Evolutionary conservation across 2,329 filamentous ascomycete species (phyloP).

Genomic region (Fusarium sacchari): DNA sequence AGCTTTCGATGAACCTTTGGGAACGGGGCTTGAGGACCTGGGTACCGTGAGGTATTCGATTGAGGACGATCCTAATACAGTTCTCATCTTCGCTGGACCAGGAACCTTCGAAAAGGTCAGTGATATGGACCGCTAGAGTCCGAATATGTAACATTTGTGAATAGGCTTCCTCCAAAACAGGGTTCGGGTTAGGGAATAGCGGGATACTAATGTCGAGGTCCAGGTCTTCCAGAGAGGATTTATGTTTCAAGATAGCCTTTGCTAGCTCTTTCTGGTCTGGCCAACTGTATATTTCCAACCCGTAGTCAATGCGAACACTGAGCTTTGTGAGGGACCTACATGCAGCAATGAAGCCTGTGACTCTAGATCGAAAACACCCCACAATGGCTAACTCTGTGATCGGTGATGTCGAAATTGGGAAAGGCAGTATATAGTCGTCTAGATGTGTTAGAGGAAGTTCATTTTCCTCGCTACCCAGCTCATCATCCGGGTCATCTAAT

Average conservation of each 20-base stretch:
- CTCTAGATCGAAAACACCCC: background rate
- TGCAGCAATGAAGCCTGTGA: background rate
- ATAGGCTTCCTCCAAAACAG: rapidly evolving
- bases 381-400: background rate
- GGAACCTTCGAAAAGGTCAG: background rate
- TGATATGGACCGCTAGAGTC: background rate
- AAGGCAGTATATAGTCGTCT: background rate
- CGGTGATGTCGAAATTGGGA: background rate
- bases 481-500: background rate
- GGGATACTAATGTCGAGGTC: background rate
- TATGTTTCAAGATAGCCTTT: rapidly evolving
- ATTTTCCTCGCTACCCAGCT: background rate
- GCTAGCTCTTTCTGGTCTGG: background rate
- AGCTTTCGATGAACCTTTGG: rapidly evolving
- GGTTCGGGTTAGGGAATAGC: rapidly evolving
- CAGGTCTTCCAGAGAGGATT: background rate
- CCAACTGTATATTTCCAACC: background rate
- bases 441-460: background rate
- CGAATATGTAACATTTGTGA: rapidly evolving
- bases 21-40: background rate
- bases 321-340: background rate
- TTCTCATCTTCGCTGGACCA: rapidly evolving
- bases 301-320: background rate
- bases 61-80: background rate
- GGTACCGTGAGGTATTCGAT: background rate